Evolutionary conservation across 768 basidiomycete genomes (phyloP), one percentile per base, ranked within the genome.

Genomic region (Mycena filopes): DNA sequence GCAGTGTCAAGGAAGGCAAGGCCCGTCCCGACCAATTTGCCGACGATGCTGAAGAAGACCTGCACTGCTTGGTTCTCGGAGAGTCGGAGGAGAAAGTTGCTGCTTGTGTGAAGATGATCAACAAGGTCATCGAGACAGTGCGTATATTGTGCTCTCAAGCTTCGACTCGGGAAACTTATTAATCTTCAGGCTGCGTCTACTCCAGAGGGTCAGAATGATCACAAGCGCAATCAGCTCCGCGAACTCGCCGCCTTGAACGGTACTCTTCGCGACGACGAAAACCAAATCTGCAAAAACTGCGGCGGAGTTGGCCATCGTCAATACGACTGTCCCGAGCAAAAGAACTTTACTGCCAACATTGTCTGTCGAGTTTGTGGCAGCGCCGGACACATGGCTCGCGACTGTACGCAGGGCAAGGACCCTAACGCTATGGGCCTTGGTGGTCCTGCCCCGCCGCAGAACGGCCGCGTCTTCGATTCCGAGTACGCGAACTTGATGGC

Each of bases 331-430:
- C 96, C 96, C 20, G 95, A 98, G 81, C 95, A 98, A 79, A 90
- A 93, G 78, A 98, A 98, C 82, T 99, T 96, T 82, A 96, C 95
- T 71, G 98, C 98, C 82, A 97, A 97, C 83, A 96, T 99, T 83
- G 97, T 98, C 75, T 99, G 98, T 85, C 96, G 95, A 74, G 89
- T 96, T 73, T 99, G 98, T 78, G 97, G 97, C 66, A 96, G 95
- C 73, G 95, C 96, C 42, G 97, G 98, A 40, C 97, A 99, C 81
- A 98, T 99, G 97, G 97, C 96, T 53, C 91, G 96, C 71, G 97
- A 99, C 80, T 99, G 97, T 78, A 93, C 94, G 49, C 92, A 94
- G 75, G 93, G 95, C 79, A 95, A 89, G 74, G 94, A 96, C 78
- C 92, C 94, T 63, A 93, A 93, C 72, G 89, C 90, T 21, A 74